A percentile compares a stretch with the other conserved stretches of the same genome.
Evolutionary conservation across 768 basidiomycete species (phyloP).

Genomic region (Mycena alexandri): DNA sequence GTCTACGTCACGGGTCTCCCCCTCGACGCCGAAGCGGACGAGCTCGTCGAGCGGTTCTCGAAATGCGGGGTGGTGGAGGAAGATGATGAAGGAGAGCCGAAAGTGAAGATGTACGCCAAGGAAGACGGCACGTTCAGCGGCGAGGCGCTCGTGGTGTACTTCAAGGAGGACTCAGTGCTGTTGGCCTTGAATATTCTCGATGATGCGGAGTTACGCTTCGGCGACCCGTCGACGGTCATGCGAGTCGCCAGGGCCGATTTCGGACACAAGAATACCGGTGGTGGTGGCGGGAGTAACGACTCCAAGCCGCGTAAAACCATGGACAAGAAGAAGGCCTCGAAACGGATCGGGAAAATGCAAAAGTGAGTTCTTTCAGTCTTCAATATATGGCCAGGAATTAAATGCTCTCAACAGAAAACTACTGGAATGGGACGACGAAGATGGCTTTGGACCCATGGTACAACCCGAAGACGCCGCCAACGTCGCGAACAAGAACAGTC

Average conservation of each 20-base stretch:
- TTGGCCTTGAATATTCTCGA: slow-evolving; percentile 89
- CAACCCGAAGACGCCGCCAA: slow-evolving; percentile 65
- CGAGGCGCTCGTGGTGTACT: slow-evolving; percentile 95
- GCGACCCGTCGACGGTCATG: slow-evolving; percentile 81
- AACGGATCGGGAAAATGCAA: slow-evolving; percentile 87
- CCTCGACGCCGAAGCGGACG: slow-evolving; percentile 75
- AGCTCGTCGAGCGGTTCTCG: slow-evolving; percentile 87
- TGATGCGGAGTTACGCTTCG: slow-evolving; percentile 90
- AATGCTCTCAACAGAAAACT: slow-evolving; percentile 73
- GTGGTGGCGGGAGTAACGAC: slow-evolving; percentile 53
- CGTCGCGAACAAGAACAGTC: slow-evolving; percentile 65
- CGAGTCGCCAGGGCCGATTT: slow-evolving; percentile 84
- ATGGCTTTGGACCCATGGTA: slow-evolving; percentile 85
- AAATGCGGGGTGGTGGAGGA: slow-evolving; percentile 95
- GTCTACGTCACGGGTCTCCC: slow-evolving; percentile 92
- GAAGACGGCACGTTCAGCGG: slow-evolving; percentile 92
- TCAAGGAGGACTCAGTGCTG: slow-evolving; percentile 95
- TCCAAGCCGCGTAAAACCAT: slow-evolving; percentile 70
- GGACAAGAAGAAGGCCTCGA: slow-evolving; percentile 83
- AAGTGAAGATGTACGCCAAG: slow-evolving; percentile 94
- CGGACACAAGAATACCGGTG: slow-evolving; percentile 69
- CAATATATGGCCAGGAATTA: background rate
- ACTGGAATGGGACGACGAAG: slow-evolving; percentile 94
- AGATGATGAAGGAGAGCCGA: slow-evolving; percentile 90
- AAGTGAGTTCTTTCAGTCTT: slow-evolving; percentile 62